Base-by-base conservation (phyloP, 768 basidiomycete genomes). In the Cystofilobasidium ferigula region DNA sequence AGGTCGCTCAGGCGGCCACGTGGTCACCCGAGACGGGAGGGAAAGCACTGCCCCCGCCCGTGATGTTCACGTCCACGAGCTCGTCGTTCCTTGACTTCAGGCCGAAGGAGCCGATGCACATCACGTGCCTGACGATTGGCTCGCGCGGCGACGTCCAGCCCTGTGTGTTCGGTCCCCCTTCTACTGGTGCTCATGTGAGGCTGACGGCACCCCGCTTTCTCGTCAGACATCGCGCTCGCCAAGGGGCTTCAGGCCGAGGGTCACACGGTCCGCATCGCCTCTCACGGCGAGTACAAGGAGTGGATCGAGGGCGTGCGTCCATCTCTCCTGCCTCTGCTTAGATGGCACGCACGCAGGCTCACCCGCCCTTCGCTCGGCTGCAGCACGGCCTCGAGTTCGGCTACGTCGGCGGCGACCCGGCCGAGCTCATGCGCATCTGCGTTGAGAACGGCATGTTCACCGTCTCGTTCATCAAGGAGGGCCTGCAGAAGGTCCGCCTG, bases 401-500 rank as follows among this genome's bases (percentile, higher is more conserved):
- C 14, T 86, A 83, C 70, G 92, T 98, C 48, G 94, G 95, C 14
- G 94, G 94, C 32, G 95, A 98, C 76, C 94, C 94, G 13, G 93
- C 95, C 1, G 94, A 98, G 76, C 79, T 99, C 40, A 57, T 47
- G 43, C 24, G 38, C 7, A 90, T 99, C 69, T 98, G 93, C 75
- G 86, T 98, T 38, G 94, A 97, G 77, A 97, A 99, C 76, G 95
- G 95, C 69, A 95, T 86, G 64, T 99, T 97, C 73, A 95, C 94
- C 0, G 86, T 98, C 42, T 84, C 91, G 0, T 98, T 98, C 77
- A 78, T 97, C 75, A 92, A 86, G 75, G 95, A 99, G 74, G 86
- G 85, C 14, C 74, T 98, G 42, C 79, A 83, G 69, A 95, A 91
- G 83, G 91, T 89, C 66, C 53, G 63, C 62, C 36, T 22, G 57